Percentiles rank a stretch among this genome's conserved stretches.
Evolutionary conservation across 208 protist genomes (phyloP).

Genomic region (Trichomonas tenax): DNA sequence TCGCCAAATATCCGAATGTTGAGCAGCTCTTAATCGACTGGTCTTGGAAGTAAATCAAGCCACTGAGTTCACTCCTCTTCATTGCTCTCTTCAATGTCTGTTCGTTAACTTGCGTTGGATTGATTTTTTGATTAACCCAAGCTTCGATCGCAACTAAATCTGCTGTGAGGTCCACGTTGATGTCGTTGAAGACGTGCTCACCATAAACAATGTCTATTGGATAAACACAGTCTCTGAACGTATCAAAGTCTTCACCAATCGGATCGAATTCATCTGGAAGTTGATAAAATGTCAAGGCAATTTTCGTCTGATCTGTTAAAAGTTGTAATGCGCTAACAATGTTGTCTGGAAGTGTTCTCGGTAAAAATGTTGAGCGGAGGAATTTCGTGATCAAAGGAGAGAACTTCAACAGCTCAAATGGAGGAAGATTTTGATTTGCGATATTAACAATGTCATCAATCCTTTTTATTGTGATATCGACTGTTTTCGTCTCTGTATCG

Average conservation of each 20-base stretch:
- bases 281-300: neutral
- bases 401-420: neutral
- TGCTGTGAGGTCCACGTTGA: neutral
- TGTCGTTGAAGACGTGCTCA: neutral
- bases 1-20: neutral
- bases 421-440: neutral
- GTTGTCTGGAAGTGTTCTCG: neutral
- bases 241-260: neutral
- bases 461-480: neutral
- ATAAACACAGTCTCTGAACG: neutral
- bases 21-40: neutral
- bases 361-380: neutral
- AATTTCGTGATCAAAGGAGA: neutral
- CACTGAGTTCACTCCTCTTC: neutral
- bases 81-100: neutral
- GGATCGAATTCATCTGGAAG: neutral
- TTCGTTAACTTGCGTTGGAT: neutral
- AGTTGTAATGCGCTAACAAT: neutral
- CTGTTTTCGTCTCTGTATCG: neutral
- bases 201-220: neutral
- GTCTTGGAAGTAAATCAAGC: neutral
- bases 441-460: neutral
- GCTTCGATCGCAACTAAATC: neutral
- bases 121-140: neutral
- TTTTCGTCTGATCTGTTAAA: neutral